Base-by-base conservation (phyloP, 768 basidiomycete genomes). In the Tubosaeta sp. region DNA sequence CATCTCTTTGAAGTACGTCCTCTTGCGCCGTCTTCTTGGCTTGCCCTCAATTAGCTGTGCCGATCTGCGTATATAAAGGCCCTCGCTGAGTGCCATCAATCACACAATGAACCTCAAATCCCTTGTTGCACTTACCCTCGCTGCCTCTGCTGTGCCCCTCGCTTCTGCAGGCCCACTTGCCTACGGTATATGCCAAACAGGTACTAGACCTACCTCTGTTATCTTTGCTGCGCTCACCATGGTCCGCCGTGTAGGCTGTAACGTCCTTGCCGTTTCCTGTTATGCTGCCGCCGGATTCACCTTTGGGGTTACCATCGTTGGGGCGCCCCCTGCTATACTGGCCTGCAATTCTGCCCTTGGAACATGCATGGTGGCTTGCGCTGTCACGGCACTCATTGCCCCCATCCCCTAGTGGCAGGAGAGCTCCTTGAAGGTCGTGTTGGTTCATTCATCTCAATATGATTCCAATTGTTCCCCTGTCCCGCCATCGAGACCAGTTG, bases 51-150 rank as follows among this genome's bases (percentile, higher is more conserved):
- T 32, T 45, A 48, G 38, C 51, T 53, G 56, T 44, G 22, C 18
- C 4, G 48, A 43, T 56, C 29, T 4, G 1, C 16, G 2, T 44
- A 58, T 59, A 59, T 54, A 49, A 49, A 35, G 18, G 21, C 14
- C 2, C 14, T 30, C 31, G 6, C 18, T n/a, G n/a, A n/a, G n/a
- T n/a, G n/a, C n/a, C n/a, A n/a, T n/a, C n/a, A n/a, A n/a, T n/a
- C n/a, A 14, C 30, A 52, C 30, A 4, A 69, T 63, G 66, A 69
- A 68, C 45, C 29, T 63, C n/a, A 63, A 61, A 38, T 55, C 53
- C 0, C 43, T 63, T 29, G 34, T 52, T 4, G 44, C 56, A 2
- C 47, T 69, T 12, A 19, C 61, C 5, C 51, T 68, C n/a, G 47
- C 38, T 19, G 53, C 55, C 18, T 49, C 57, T 1, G 53, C 40